A percentile compares a stretch with the other conserved stretches of the same genome.
These are phyloP conservation scores for Suhomyces maxii DNA, from an alignment of 1,139 yeast genomes.

Conservation along the genomic window DNA sequence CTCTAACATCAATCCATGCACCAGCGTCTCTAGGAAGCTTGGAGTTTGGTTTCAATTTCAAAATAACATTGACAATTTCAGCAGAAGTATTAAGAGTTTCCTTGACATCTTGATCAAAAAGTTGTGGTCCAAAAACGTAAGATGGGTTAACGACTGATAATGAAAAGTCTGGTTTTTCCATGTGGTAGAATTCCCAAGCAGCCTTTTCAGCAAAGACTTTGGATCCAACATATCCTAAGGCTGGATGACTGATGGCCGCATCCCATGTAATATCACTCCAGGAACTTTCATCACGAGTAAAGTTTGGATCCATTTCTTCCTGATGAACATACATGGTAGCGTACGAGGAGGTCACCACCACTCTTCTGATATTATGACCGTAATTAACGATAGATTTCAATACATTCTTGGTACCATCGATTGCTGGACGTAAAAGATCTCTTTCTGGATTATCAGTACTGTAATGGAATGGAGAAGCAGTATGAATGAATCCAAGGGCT, in stretches of 20 bases:
- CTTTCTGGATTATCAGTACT: constrained; percentile 10
- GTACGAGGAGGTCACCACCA: constrained; percentile 57
- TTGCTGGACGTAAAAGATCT: constrained; percentile 16
- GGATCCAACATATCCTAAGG: constrained; percentile 28
- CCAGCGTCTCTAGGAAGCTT: constrained; percentile 15
- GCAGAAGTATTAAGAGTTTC: constrained; percentile 35
- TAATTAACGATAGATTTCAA: constrained; percentile 33
- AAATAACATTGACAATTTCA: constrained; percentile 28
- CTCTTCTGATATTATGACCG: constrained; percentile 50
- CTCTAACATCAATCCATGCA: constrained; percentile 16
- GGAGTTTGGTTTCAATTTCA: constrained; percentile 18
- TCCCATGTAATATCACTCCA: constrained; percentile 50
- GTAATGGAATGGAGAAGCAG: constrained; percentile 14
- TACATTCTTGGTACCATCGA: constrained; percentile 28
- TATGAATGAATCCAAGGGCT: constrained; percentile 18
- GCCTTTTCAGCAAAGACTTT: constrained; percentile 32
- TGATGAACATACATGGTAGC: constrained; percentile 37
- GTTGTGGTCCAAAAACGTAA: constrained; percentile 46
- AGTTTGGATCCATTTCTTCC: constrained; percentile 8
- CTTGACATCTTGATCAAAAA: constrained; percentile 22
- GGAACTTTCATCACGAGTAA: constrained; percentile 18
- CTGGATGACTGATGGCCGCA: constrained; percentile 16
- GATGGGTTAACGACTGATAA: constrained; percentile 32
- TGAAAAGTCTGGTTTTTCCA: constrained; percentile 18
- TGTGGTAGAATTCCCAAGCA: constrained; percentile 32